Conservation (phyloP, 192 early-diverging fungal genomes). For the Coemansia biformis region DNA sequence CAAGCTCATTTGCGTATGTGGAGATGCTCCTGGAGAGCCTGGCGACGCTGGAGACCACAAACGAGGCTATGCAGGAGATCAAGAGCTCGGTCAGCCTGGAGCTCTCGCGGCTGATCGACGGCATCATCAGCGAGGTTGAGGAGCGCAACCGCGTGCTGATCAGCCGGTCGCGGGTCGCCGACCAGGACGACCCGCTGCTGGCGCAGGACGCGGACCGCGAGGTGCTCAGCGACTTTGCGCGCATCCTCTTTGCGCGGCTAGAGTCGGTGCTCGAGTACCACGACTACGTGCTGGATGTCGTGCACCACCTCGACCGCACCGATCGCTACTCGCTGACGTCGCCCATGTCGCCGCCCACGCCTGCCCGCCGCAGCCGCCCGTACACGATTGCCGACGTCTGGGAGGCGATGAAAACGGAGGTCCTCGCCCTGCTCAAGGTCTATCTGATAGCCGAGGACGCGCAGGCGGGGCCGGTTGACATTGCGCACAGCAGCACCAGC, state of each 20-base stretch:
- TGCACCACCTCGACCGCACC: slow-evolving; percentile 48
- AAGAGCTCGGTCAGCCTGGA: slow-evolving; percentile 65
- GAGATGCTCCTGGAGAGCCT: slow-evolving; percentile 73
- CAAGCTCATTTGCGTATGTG: slow-evolving; percentile 68
- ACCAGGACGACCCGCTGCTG: slow-evolving; percentile 28
- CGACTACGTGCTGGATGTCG: slow-evolving; percentile 61
- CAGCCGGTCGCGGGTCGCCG: slow-evolving; percentile 20
- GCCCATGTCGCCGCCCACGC: background rate
- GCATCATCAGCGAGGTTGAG: slow-evolving; percentile 67
- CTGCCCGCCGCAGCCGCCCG: slow-evolving; percentile 7
- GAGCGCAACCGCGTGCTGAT: slow-evolving; percentile 56
- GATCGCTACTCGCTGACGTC: slow-evolving; percentile 36
- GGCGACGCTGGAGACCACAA: slow-evolving; percentile 47
- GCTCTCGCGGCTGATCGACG: slow-evolving; percentile 65
- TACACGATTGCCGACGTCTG: slow-evolving; percentile 51
- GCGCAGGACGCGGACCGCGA: slow-evolving; percentile 60
- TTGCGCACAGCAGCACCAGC: slow-evolving; percentile 6
- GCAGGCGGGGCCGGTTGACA: slow-evolving; percentile 15
- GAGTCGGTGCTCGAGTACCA: slow-evolving; percentile 72
- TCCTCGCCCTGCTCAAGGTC: slow-evolving; percentile 42
- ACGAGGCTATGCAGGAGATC: slow-evolving; percentile 54
- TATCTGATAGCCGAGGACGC: slow-evolving; percentile 44
- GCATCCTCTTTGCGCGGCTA: slow-evolving; percentile 71
- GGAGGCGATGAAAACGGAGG: slow-evolving; percentile 44
- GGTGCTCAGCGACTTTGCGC: slow-evolving; percentile 66